Evolutionary conservation across 2,329 filamentous ascomycete genomes (phyloP).

Genomic region (Epichloe coenophiala): DNA sequence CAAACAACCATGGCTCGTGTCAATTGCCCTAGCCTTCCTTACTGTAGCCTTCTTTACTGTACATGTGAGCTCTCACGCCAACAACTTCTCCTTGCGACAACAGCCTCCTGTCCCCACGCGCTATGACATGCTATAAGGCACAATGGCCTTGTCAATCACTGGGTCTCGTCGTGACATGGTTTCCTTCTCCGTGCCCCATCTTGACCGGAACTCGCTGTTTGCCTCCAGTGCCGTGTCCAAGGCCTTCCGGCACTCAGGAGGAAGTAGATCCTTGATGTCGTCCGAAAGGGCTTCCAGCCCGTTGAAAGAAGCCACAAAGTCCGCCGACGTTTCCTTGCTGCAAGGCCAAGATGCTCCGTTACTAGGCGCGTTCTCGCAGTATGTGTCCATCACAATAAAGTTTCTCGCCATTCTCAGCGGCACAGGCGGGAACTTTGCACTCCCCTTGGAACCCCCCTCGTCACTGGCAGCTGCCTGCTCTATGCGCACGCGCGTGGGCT

Average conservation of each 20-base stretch:
- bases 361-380: slow-evolving; percentile 36
- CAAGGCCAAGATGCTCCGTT: slow-evolving; percentile 33
- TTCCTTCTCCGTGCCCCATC: slow-evolving; percentile 57
- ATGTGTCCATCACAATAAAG: slow-evolving; percentile 41
- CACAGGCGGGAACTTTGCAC: slow-evolving; percentile 32
- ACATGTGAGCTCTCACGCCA: not conserved
- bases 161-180: slow-evolving; percentile 39
- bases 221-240: slow-evolving; percentile 53
- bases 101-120: not conserved
- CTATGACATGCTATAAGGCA: slow-evolving; percentile 37
- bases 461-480: slow-evolving; percentile 47
- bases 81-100: not conserved
- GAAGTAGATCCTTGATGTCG: slow-evolving; percentile 53
- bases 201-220: slow-evolving; percentile 59
- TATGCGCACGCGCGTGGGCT: slow-evolving; percentile 76
- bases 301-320: slow-evolving; percentile 38
- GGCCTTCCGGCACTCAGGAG: slow-evolving; percentile 55
- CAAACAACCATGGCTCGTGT: no score
- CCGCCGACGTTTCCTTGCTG: slow-evolving; percentile 27
- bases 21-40: not conserved
- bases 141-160: slow-evolving; percentile 50
- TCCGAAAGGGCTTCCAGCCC: slow-evolving; percentile 52
- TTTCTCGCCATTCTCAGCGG: slow-evolving; percentile 38
- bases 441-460: slow-evolving; percentile 13
- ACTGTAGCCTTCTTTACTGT: not conserved